These are phyloP conservation scores for Aureobasidium sp. DNA, from an alignment of 2,329 filamentous ascomycete genomes.

Conservation along the genomic window DNA sequence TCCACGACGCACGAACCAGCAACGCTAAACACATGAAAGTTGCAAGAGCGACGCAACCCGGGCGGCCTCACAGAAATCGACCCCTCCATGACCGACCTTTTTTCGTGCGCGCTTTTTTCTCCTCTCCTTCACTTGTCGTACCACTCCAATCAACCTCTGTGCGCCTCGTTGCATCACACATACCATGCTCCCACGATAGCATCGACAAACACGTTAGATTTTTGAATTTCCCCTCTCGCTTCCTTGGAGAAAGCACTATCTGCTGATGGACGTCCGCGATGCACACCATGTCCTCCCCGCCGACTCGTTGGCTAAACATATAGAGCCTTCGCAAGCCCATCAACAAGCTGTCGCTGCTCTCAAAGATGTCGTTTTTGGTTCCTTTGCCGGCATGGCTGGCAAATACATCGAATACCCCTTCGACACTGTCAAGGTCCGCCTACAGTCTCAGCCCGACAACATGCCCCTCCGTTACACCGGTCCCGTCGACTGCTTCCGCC, in stretches of 20 bases:
- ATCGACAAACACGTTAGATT: conserved; percentile 1
- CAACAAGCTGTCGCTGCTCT: conserved; percentile 54
- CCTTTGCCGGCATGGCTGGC: conserved; percentile 78
- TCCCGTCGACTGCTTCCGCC: conserved; percentile 84
- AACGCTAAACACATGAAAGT: conserved; percentile 4
- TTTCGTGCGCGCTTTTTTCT: neutral
- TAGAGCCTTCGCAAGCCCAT: neutral
- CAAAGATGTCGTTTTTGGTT: conserved; percentile 84
- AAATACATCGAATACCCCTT: conserved; percentile 99
- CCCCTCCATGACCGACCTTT: neutral
- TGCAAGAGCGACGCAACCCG: neutral
- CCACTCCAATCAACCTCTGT: neutral
- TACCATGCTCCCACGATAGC: conserved; percentile 29
- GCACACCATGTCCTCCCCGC: conserved; percentile 7
- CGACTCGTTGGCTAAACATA: neutral
- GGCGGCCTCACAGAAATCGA: neutral
- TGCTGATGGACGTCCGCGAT: conserved; percentile 16
- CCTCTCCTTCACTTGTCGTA: neutral
- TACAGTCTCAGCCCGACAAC: conserved; percentile 88
- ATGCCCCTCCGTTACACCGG: conserved; percentile 74
- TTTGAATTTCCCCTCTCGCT: neutral
- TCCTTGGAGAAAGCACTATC: neutral
- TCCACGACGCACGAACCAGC: neutral
- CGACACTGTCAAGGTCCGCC: conserved; percentile 93
- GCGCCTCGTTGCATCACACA: neutral